Evolutionary conservation across 2,329 filamentous ascomycete genomes (phyloP), one percentile per base, ranked within the genome.

Genomic region (Fusarium luffae): DNA sequence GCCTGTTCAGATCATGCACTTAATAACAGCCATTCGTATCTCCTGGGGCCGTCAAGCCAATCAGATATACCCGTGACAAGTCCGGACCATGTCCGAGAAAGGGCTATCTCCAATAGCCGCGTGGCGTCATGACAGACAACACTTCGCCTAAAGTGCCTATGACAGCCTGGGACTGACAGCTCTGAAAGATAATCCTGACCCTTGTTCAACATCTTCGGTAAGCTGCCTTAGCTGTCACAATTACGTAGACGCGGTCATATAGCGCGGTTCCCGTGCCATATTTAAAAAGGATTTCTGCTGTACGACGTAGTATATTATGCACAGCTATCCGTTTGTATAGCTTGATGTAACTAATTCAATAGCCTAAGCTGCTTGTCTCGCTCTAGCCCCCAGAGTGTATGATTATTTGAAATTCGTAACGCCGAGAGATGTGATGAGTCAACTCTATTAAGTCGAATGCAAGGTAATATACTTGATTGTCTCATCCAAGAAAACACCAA

Each of bases 351-450:
- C 4, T 23, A 19, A 11, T 19, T 25, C 41, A 4, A 3, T 11
- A 50, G 4, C n/a, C 2, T 5, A 25, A 14, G 13, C 32, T 25
- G 19, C 9, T 14, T 19, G 10, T 25, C 8, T 50, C 16, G 18
- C 10, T 23, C 37, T 34, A 13, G n/a, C 16, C 18, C n/a, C 27
- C 16, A 34, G 19, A 30, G 18, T 48, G 25, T 72, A 71, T 71
- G 64, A 73, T 71, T 62, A 4, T 72, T 73, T 54, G 30, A 56
- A 28, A 30, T 41, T 37, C 5, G 9, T 30, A 16, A 41, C 25
- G 11, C 16, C 7, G 21, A n/a, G n/a, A 41, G 7, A 23, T 42
- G 2, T 61, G 10, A 61, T 19, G 18, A 16, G 13, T 46, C 30
- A 42, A 11, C 28, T 66, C 16, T 8, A 2, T 9, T 12, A 13